phyloP scores from a whole-genome alignment of 345 rosid species.

The Arabis hirsuta region DNA sequence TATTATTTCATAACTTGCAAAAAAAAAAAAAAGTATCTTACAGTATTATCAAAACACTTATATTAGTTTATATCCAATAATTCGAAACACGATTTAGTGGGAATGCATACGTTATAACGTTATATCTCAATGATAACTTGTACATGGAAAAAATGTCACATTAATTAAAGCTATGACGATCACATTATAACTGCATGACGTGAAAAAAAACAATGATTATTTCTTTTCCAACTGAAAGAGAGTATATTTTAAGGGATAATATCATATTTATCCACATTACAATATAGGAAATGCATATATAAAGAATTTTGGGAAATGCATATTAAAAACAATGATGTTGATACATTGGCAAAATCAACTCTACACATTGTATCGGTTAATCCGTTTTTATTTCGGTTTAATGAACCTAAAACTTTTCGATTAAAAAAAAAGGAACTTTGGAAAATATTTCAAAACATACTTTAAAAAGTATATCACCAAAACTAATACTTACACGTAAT shows the following conservation, averaged over 20 bases:
- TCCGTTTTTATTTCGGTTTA: no score
- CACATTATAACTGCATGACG: slow-evolving; percentile 29
- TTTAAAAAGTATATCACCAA: no score
- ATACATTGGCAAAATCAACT: no score
- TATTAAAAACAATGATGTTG: no score
- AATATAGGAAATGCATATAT: background rate
- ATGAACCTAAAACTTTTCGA: no score
- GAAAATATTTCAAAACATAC: no score
- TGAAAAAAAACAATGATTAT: background rate
- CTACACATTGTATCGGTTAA: no score
- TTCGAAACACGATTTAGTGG: background rate
- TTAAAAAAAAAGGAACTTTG: no score
- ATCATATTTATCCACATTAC: slow-evolving; percentile 4
- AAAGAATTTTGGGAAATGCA: background rate
- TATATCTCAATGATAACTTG: background rate
- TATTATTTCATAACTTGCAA: background rate
- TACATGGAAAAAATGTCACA: slow-evolving; percentile 15
- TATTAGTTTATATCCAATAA: background rate
- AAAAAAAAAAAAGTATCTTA: background rate
- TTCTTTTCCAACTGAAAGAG: background rate
- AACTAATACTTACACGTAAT: no score
- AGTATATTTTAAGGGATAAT: slow-evolving; percentile 28
- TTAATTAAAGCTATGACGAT: slow-evolving; percentile 26
- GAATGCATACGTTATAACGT: background rate
- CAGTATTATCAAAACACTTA: no score